These are phyloP conservation scores for Verticillium tricorpus DNA, from an alignment of 2,329 filamentous ascomycete species.

Conservation along the genomic window DNA sequence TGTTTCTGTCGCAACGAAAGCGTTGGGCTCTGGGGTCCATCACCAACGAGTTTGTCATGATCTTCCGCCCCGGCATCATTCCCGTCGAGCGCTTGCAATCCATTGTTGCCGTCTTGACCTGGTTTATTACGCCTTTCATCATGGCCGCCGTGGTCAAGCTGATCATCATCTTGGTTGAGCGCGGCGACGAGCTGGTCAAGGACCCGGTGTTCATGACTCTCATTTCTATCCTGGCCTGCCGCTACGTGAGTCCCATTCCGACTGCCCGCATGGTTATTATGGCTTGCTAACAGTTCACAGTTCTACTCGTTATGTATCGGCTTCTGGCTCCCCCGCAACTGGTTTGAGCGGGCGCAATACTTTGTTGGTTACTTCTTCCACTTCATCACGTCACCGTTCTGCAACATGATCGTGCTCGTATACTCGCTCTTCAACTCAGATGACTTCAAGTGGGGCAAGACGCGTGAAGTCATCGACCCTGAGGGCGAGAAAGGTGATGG, in stretches of 20 bases:
- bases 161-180: conserved; percentile 26
- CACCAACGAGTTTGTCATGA: conserved; percentile 44
- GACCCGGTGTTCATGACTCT: conserved; percentile 31
- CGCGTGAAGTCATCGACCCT: conserved; percentile 28
- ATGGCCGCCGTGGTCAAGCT: conserved; percentile 33
- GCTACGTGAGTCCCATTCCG: conserved; percentile 31
- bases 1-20: conserved; percentile 44
- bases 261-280: background rate
- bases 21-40: conserved; percentile 44
- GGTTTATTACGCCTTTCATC: conserved; percentile 40
- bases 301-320: conserved; percentile 36
- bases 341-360: conserved; percentile 30
- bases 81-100: conserved; percentile 39
- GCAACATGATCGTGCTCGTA: conserved; percentile 36
- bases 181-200: conserved; percentile 25
- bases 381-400: conserved; percentile 31
- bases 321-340: conserved; percentile 35
- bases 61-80: conserved; percentile 36
- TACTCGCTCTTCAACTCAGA: conserved; percentile 38
- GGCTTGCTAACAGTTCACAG: conserved; percentile 16
- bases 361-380: conserved; percentile 33
- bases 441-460: conserved; percentile 43
- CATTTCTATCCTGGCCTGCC: conserved; percentile 29
- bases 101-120: conserved; percentile 40
- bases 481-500: conserved; percentile 16